Conservation (phyloP, 257 asterid species). For the Primulina eburnea region DNA sequence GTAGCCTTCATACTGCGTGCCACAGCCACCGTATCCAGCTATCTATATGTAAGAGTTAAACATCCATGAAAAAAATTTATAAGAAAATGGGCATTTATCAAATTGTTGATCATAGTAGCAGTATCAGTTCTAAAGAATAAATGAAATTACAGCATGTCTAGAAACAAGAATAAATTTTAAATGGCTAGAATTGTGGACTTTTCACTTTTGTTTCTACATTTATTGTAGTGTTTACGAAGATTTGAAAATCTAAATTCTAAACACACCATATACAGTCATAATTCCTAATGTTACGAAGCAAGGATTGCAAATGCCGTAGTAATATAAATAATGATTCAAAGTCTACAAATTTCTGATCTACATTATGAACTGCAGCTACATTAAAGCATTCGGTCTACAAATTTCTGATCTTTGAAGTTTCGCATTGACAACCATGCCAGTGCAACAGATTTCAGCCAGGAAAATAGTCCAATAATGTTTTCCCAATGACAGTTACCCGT, state of each 20-base stretch:
- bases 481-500: no score
- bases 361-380: no score
- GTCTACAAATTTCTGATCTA: no score
- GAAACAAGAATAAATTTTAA: constrained; percentile 6
- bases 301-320: not conserved
- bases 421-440: not conserved
- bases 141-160: not conserved
- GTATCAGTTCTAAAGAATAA: constrained; percentile 2
- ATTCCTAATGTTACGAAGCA: no score
- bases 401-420: constrained; percentile 1
- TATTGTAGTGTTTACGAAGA: not conserved
- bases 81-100: constrained; percentile 8
- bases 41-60: constrained; percentile 47
- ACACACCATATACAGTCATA: constrained; percentile 3
- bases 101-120: not conserved
- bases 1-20: constrained; percentile 92
- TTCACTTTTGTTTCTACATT: not conserved
- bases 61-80: constrained; percentile 4
- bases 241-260: not conserved
- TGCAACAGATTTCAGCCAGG: not conserved
- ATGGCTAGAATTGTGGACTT: not conserved
- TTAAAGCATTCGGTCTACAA: no score
- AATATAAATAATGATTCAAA: not conserved
- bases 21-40: constrained; percentile 98
- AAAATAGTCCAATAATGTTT: no score